Evolutionary conservation across 2,329 filamentous ascomycete species (phyloP).

Genomic region (Cryphonectria radicalis): DNA sequence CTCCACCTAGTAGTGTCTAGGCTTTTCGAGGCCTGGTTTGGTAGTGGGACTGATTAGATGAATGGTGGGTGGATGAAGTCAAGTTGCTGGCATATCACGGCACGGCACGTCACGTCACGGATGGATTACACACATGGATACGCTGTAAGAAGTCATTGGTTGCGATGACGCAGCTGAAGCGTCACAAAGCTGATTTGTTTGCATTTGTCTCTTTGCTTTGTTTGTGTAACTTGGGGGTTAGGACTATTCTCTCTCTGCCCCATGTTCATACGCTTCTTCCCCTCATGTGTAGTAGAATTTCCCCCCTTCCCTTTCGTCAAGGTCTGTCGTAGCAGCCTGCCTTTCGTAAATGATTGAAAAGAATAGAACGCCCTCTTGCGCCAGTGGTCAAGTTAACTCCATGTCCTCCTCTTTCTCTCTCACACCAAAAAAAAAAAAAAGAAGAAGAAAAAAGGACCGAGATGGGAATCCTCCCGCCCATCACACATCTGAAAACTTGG

Average conservation of each 20-base stretch:
- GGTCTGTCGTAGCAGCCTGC: slow-evolving; percentile 15
- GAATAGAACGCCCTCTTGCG: slow-evolving; percentile 26
- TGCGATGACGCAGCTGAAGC: background rate
- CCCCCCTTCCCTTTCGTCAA: background rate
- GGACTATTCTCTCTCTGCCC: background rate
- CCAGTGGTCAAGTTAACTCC: slow-evolving; percentile 12
- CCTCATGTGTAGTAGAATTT: background rate
- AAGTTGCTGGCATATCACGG: background rate
- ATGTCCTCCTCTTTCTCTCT: background rate
- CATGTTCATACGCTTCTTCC: slow-evolving; percentile 7
- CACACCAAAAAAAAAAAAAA: background rate
- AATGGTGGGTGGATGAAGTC: background rate
- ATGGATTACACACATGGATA: background rate
- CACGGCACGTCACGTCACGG: slow-evolving; percentile 13
- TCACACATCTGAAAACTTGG: slow-evolving; percentile 1
- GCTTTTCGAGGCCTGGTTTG: background rate
- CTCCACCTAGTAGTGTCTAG: background rate
- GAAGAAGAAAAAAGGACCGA: background rate
- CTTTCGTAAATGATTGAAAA: slow-evolving; percentile 12
- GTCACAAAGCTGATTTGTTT: slow-evolving; percentile 9
- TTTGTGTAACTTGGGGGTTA: background rate
- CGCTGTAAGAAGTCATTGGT: background rate
- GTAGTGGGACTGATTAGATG: background rate
- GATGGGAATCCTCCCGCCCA: background rate
- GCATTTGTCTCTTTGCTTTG: slow-evolving; percentile 4